Base-by-base conservation (phyloP, 2,329 filamentous ascomycete genomes). In the Exserohilum turcica region DNA sequence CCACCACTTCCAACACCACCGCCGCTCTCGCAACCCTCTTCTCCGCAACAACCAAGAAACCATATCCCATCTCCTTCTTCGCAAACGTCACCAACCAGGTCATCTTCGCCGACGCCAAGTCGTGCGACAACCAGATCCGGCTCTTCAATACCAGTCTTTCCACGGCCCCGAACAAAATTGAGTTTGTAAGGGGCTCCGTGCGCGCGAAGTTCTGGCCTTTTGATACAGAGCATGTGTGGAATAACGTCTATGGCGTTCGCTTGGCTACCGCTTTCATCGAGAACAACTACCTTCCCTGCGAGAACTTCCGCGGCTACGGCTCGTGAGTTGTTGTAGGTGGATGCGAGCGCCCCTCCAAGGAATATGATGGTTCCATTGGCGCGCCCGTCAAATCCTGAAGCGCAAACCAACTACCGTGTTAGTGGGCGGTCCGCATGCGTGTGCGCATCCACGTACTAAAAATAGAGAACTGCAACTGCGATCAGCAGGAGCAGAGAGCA, bases 1-100 rank as follows among this genome's bases (percentile, higher is more conserved):
- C 53, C n/a, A n/a, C n/a, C n/a, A n/a, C n/a, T 24, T 4, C 21
- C 7, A 24, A 24, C 7, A 51, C 64, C n/a, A 67, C 63, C 2
- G 66, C 59, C 12, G 63, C 48, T 1, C 29, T 70, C 1, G 53
- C 43, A 10, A 66, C 65, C 1, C 15, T 57, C 0, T 68, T 70
- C 35, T 60, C 60, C 0, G 28, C 46, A 0, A 57, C 55, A 0
- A 24, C 39, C 0, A 51, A 61, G 2, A 53, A 55, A 27, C 66
- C 72, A 0, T 80, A 76, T 52, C 73, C 77, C 0, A 56, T 82
- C 3, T 60, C 63, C 1, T 79, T 82, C 50, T 79, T 79, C 66
- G 64, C 66, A 18, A 83, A 83, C 63, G 71, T 82, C 39, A 83
- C 82, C 3, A 84, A 84, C 61, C 82, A 85, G 64, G 80, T 81